Conservation (phyloP, 176 grass and related monocot genomes). For the Pontederia crassipes region DNA sequence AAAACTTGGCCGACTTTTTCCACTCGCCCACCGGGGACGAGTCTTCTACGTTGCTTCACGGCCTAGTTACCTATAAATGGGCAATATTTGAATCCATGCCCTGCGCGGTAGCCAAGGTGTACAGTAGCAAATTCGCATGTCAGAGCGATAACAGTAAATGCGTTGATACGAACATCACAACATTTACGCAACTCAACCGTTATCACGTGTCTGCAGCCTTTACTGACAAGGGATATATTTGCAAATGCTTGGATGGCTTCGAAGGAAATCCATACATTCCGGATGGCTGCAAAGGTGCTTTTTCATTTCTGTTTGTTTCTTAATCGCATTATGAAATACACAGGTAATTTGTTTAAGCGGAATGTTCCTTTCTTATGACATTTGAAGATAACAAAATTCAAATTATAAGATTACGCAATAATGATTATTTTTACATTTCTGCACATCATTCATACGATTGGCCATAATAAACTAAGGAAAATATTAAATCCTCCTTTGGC, state of each 20-base stretch:
- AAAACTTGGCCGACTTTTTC: too few relatives aligned
- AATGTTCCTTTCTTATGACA: too few relatives aligned
- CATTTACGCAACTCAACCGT: too few relatives aligned
- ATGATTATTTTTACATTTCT: too few relatives aligned
- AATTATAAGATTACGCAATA: too few relatives aligned
- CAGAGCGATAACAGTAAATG: not conserved
- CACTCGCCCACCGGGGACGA: too few relatives aligned
- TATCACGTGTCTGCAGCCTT: not conserved
- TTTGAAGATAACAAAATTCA: too few relatives aligned
- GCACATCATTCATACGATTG: too few relatives aligned
- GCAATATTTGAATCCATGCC: not conserved
- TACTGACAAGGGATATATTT: not conserved
- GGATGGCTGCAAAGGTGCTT: not conserved
- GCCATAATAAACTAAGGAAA: too few relatives aligned
- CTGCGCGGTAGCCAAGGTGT: not conserved
- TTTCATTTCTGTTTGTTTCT: not conserved
- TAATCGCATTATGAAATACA: not conserved
- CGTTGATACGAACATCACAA: not conserved
- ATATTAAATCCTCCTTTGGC: too few relatives aligned
- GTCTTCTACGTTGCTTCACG: not conserved
- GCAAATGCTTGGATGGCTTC: constrained; percentile 1
- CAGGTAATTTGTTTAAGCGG: too few relatives aligned
- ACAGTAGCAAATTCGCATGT: not conserved
- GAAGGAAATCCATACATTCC: not conserved
- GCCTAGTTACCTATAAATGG: not conserved